These are phyloP conservation scores for Mycena floridula DNA, from an alignment of 768 basidiomycete genomes.

Conservation along the genomic window DNA sequence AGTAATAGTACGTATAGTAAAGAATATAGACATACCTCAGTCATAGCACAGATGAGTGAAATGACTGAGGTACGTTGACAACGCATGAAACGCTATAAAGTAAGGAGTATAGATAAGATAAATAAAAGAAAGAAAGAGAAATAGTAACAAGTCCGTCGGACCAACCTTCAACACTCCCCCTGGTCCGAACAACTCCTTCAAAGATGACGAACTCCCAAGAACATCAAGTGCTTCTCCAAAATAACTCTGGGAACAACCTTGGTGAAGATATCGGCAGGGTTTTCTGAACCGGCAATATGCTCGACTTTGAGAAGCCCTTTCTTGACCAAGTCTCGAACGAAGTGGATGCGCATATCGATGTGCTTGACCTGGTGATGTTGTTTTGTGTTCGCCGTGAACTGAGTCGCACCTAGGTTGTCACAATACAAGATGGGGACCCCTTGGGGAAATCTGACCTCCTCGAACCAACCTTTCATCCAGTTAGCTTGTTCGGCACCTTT, in stretches of 20 bases:
- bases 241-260: conserved; percentile 10
- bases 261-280: background rate
- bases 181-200: background rate
- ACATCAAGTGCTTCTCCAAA: conserved; percentile 9
- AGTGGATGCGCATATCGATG: conserved; percentile 10
- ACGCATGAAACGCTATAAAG: background rate
- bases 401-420: background rate
- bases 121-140: background rate
- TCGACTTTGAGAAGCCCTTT: conserved; percentile 4
- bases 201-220: too few relatives aligned
- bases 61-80: background rate
- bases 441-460: background rate
- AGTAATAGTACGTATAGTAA: too few relatives aligned
- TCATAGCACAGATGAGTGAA: background rate
- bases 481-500: background rate
- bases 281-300: conserved; percentile 1
- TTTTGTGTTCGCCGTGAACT: background rate
- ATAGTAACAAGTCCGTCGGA: background rate
- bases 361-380: conserved; percentile 8
- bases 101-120: background rate
- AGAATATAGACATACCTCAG: background rate
- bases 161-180: background rate
- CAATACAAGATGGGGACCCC: background rate
- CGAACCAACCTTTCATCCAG: background rate
- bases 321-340: conserved; percentile 5